A percentile compares a stretch with the other conserved stretches of the same genome.
phyloP scores from a whole-genome alignment of 1,139 yeast species.

The Magnusiomyces sp. region DNA sequence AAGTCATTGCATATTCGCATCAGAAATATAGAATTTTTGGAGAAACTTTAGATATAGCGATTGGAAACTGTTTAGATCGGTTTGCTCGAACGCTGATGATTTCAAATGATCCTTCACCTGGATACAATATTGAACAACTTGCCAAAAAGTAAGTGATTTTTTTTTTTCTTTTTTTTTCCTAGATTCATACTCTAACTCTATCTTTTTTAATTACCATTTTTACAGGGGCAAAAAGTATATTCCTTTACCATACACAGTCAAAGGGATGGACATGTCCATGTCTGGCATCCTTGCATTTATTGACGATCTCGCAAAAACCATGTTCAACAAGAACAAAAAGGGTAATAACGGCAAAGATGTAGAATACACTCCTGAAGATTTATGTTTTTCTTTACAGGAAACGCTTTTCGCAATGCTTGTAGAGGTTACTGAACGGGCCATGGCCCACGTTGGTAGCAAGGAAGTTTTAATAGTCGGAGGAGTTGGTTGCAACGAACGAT shows the following conservation, averaged over 20 bases:
- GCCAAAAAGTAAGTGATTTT: constrained; percentile 45
- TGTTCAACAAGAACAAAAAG: constrained; percentile 31
- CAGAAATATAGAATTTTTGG: constrained; percentile 93
- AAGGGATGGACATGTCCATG: constrained; percentile 97
- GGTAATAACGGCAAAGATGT: constrained; percentile 37
- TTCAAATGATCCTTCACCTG: constrained; percentile 93
- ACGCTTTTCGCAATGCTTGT: constrained; percentile 91
- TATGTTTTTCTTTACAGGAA: constrained; percentile 90
- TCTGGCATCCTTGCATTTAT: constrained; percentile 85
- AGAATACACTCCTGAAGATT: constrained; percentile 67
- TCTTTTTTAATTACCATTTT: neutral
- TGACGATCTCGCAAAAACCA: constrained; percentile 68
- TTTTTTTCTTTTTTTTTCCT: no score
- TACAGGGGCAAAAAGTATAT: constrained; percentile 51
- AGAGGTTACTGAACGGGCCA: constrained; percentile 95
- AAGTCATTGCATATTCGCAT: constrained; percentile 90
- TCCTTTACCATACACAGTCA: constrained; percentile 85
- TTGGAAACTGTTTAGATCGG: constrained; percentile 92
- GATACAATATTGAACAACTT: constrained; percentile 90
- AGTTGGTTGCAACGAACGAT: constrained; percentile 85
- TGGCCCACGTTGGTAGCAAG: constrained; percentile 90
- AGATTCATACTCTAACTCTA: constrained; percentile 9
- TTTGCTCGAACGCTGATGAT: constrained; percentile 87
- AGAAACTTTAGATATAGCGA: constrained; percentile 93
- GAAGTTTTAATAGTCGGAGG: constrained; percentile 97